Evolutionary conservation across 2,329 filamentous ascomycete genomes (phyloP).

Genomic region (Knoxdaviesia capensis): DNA sequence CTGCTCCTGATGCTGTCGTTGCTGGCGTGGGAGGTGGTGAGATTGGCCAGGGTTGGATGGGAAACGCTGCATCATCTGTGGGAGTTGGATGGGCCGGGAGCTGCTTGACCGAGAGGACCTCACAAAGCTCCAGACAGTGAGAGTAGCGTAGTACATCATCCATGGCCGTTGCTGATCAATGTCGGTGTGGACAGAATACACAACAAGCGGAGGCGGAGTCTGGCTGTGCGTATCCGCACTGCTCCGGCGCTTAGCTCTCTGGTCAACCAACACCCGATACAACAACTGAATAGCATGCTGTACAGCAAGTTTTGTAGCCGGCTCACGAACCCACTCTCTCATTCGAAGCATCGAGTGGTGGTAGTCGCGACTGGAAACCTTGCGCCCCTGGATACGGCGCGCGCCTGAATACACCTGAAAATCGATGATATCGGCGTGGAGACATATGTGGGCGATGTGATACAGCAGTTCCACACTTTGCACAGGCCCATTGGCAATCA

Average conservation of each 20-base stretch:
- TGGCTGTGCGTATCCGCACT: slow-evolving; percentile 8
- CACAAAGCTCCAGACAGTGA: slow-evolving; percentile 78
- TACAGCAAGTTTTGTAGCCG: slow-evolving; percentile 59
- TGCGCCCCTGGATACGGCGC: slow-evolving; percentile 54
- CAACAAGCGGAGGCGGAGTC: slow-evolving; percentile 10
- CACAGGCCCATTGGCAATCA: slow-evolving; percentile 40
- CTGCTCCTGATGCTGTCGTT: too few species aligned
- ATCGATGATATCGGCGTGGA: slow-evolving; percentile 75
- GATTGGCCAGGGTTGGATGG: too few species aligned
- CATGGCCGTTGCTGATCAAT: slow-evolving; percentile 70
- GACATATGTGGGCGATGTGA: slow-evolving; percentile 72
- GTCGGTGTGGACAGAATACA: slow-evolving; percentile 58
- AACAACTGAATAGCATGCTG: slow-evolving; percentile 73
- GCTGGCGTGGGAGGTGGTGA: too few species aligned
- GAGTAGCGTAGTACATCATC: slow-evolving; percentile 72
- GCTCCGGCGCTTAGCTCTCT: slow-evolving; percentile 13
- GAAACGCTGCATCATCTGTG: too few species aligned
- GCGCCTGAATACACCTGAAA: slow-evolving; percentile 78
- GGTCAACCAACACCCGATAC: slow-evolving; percentile 48
- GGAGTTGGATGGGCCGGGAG: slow-evolving; percentile 1
- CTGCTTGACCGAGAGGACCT: not conserved
- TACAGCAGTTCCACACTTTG: slow-evolving; percentile 66
- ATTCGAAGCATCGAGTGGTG: slow-evolving; percentile 53
- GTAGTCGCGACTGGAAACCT: slow-evolving; percentile 59
- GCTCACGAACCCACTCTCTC: slow-evolving; percentile 57